A percentile compares a stretch with the other conserved stretches of the same genome.
Evolutionary conservation across 257 asterid genomes (phyloP).

Genomic region (Gynochthodes officinalis): DNA sequence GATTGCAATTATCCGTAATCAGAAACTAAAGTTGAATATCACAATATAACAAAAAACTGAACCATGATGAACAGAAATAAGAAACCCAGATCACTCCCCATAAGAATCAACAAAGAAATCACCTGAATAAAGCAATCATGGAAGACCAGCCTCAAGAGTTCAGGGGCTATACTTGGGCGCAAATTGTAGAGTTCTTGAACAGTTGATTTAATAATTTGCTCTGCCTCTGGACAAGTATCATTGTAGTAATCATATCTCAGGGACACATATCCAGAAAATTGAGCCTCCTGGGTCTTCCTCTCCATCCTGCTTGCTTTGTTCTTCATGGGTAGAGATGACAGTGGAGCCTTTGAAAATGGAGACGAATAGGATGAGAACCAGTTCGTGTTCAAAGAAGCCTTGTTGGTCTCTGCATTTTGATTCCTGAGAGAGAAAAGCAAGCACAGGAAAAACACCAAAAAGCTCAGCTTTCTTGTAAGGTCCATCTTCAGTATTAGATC

Average conservation of each 20-base stretch:
- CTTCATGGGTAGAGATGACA: background rate
- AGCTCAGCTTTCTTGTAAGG: conserved; percentile 39
- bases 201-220: conserved; percentile 39
- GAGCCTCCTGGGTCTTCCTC: conserved; percentile 12
- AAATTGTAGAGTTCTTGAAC: conserved; percentile 33
- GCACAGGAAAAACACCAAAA: conserved; percentile 46
- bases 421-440: conserved; percentile 47
- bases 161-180: conserved; percentile 45
- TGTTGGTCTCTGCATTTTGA: conserved; percentile 36
- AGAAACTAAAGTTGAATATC: background rate
- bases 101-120: background rate
- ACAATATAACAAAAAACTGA: background rate
- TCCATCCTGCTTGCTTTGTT: background rate
- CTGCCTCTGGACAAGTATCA: conserved; percentile 56
- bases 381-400: conserved; percentile 16
- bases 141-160: conserved; percentile 52
- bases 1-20: background rate
- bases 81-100: background rate
- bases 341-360: conserved; percentile 11
- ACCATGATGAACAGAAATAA: background rate
- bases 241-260: conserved; percentile 54
- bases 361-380: conserved; percentile 17
- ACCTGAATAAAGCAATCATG: conserved; percentile 74
- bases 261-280: conserved; percentile 1
- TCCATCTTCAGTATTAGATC: conserved; percentile 33